Percentiles rank a stretch among this genome's conserved stretches.
Evolutionary conservation across 2,329 filamentous ascomycete genomes (phyloP).

Genomic region (Monilinia laxa): DNA sequence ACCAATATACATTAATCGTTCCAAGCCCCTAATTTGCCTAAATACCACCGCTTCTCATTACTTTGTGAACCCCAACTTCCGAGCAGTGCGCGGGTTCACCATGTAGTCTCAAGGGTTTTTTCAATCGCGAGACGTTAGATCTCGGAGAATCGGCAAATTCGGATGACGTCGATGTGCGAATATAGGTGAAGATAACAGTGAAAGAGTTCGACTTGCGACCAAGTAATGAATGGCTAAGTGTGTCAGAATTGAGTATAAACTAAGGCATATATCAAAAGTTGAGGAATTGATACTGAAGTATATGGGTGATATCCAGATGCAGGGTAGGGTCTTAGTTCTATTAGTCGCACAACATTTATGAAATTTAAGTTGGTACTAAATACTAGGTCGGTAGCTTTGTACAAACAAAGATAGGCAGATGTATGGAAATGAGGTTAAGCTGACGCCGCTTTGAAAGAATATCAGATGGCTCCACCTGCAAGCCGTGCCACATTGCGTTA

Average conservation of each 20-base stretch:
- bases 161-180: conserved; percentile 14
- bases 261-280: not conserved
- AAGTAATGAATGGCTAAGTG: not conserved
- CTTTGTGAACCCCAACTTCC: not conserved
- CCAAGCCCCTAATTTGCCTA: conserved; percentile 1
- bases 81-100: not conserved
- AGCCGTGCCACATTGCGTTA: not conserved
- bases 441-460: not conserved
- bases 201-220: not conserved
- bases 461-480: too few species aligned
- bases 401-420: too few species aligned
- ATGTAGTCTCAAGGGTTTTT: not conserved
- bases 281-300: conserved; percentile 12
- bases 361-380: not conserved
- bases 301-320: not conserved
- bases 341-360: not conserved
- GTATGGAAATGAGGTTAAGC: not conserved
- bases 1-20: conserved; percentile 9
- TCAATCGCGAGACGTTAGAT: not conserved
- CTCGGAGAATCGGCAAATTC: not conserved
- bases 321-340: not conserved
- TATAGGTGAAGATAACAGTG: not conserved
- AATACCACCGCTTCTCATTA: conserved; percentile 26
- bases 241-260: not conserved
- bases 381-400: too few species aligned